phyloP scores from a whole-genome alignment of 1,284 basidiomycete species.

The Ustilago shanxiensis region DNA sequence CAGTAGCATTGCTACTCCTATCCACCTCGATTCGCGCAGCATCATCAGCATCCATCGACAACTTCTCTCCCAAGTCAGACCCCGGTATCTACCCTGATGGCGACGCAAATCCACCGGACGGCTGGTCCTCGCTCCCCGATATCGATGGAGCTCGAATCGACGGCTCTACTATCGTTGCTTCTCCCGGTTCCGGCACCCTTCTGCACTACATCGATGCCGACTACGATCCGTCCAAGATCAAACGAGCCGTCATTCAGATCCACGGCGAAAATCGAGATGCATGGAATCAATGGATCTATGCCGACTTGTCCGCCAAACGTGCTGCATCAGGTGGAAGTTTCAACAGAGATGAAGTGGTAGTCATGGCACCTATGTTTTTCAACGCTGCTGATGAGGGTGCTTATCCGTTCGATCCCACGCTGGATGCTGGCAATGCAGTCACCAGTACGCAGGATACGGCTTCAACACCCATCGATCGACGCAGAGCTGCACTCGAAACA shows the following conservation, averaged over 20 bases:
- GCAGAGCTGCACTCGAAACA: not conserved
- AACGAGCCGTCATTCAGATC: constrained; percentile 62
- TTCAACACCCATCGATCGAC: constrained; percentile 3
- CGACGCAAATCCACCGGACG: constrained; percentile 28
- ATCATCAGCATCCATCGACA: not conserved
- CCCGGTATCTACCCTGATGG: constrained; percentile 55
- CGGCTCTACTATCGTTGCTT: constrained; percentile 54
- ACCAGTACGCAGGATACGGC: constrained; percentile 25
- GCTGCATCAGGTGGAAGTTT: constrained; percentile 52
- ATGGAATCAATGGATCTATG: constrained; percentile 65
- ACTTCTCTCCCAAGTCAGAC: constrained; percentile 29
- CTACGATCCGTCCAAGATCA: constrained; percentile 54
- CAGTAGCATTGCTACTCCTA: not conserved
- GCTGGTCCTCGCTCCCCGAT: constrained; percentile 49
- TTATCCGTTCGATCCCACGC: constrained; percentile 43
- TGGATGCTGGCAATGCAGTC: constrained; percentile 10
- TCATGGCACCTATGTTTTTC: constrained; percentile 64
- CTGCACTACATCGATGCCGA: constrained; percentile 55
- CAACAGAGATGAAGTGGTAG: constrained; percentile 55
- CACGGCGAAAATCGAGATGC: constrained; percentile 63
- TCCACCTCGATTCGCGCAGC: not conserved
- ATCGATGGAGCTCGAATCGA: constrained; percentile 58
- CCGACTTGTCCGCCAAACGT: constrained; percentile 53
- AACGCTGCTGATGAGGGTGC: constrained; percentile 54
- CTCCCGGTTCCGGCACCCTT: constrained; percentile 37